Evolutionary conservation across 2,329 filamentous ascomycete species (phyloP).

Genomic region (Graphilbum fragrans): DNA sequence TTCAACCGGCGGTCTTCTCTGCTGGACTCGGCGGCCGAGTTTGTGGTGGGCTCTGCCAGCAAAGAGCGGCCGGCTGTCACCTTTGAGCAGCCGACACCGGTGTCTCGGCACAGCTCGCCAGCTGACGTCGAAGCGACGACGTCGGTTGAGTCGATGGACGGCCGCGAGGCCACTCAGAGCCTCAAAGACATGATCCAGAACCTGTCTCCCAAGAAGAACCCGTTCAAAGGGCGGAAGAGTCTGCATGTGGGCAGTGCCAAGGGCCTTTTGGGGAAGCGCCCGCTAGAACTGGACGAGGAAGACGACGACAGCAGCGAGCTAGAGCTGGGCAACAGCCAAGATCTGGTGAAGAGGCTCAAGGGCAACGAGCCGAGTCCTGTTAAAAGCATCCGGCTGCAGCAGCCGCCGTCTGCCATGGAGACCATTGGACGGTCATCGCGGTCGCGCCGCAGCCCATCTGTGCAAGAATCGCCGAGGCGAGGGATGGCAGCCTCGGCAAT

Average conservation of each 20-base stretch:
- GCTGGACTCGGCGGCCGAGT: conserved; percentile 50
- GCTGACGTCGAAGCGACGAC: conserved; percentile 45
- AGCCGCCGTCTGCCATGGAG: conserved; percentile 56
- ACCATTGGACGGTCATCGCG: conserved; percentile 47
- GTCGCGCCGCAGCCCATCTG: conserved; percentile 33
- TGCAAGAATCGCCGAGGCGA: conserved; percentile 15
- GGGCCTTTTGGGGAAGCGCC: conserved; percentile 63
- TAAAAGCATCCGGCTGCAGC: conserved; percentile 59
- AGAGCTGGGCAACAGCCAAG: conserved; percentile 25
- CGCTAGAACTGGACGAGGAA: conserved; percentile 55
- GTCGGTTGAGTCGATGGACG: conserved; percentile 43
- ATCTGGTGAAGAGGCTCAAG: conserved; percentile 57
- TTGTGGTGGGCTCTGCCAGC: conserved; percentile 38
- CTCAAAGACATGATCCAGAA: conserved; percentile 68
- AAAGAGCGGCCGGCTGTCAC: conserved; percentile 34
- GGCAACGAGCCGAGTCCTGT: conserved; percentile 64
- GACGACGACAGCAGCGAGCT: conserved; percentile 25
- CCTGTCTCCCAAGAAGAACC: conserved; percentile 56
- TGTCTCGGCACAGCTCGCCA: no score
- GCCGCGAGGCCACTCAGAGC: conserved; percentile 52
- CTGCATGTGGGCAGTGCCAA: conserved; percentile 63
- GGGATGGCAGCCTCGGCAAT: conserved; percentile 12
- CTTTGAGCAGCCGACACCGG: conserved; percentile 46
- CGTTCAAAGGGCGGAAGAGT: conserved; percentile 58
- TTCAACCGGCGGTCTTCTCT: conserved; percentile 62